Evolutionary conservation across 2,329 filamentous ascomycete genomes (phyloP).

Genomic region (Cercospora zeina): DNA sequence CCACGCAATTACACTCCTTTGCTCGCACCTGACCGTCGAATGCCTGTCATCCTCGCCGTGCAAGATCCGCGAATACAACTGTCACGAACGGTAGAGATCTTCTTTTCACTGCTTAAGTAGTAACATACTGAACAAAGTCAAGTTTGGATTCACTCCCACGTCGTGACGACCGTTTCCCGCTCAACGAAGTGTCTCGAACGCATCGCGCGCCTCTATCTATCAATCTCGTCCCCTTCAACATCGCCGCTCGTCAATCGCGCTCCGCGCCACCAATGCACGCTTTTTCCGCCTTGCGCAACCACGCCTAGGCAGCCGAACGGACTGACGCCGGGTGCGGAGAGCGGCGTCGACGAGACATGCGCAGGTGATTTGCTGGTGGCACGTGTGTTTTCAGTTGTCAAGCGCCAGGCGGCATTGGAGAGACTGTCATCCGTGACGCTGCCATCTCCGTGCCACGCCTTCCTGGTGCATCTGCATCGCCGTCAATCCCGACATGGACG

Average conservation of each 20-base stretch:
- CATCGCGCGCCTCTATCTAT: constrained; percentile 3
- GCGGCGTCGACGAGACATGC: constrained; percentile 12
- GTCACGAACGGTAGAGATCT: not conserved
- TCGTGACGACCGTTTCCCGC: not conserved
- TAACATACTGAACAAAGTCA: constrained; percentile 5
- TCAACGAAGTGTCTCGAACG: constrained; percentile 3
- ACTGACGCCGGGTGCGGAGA: not conserved
- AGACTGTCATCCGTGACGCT: constrained; percentile 23
- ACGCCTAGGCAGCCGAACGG: constrained; percentile 9
- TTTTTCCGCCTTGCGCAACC: constrained; percentile 13
- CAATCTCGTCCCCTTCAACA: not conserved
- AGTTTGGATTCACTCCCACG: not conserved
- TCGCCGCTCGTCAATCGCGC: not conserved
- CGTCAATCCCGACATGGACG: constrained; percentile 42
- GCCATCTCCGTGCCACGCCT: constrained; percentile 17
- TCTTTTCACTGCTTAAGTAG: not conserved
- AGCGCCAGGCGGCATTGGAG: constrained; percentile 1
- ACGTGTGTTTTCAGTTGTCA: constrained; percentile 23
- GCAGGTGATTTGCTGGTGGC: constrained; percentile 16
- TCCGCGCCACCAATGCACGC: constrained; percentile 15
- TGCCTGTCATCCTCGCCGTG: not conserved
- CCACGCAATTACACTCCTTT: constrained; percentile 1
- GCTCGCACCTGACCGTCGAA: not conserved
- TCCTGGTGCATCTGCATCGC: constrained; percentile 33
- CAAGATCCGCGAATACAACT: not conserved